Evolutionary conservation across 2,329 filamentous ascomycete species (phyloP), one percentile per base, ranked within the genome.

Genomic region (Diaporthe velutina): DNA sequence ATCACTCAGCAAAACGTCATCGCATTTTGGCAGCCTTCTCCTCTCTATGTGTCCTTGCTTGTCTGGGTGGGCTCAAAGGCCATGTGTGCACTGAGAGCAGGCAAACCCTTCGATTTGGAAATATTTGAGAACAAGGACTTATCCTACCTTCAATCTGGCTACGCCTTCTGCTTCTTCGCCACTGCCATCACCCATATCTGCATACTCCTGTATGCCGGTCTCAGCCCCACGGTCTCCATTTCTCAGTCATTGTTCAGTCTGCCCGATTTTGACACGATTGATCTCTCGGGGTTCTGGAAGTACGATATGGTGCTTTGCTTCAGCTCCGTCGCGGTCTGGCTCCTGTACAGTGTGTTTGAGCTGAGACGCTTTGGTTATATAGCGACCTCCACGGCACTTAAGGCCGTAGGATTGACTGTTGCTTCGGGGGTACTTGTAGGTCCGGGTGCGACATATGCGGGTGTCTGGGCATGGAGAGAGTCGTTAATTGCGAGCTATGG

Each of bases 11-110:
- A 77, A 40, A 66, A 74, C 55, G 33, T 64, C 22, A 75, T 71
- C 33, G 71, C 74, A 3, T 48, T 78, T 28, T 78, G 77, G 77
- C 76, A 78, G 70, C 25, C 68, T 25, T 58, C 70, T 8, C 76
- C 77, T 19, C 42, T 78, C 58, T 64, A 76, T 10, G 75, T 77
- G 2, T 64, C 71, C 1, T 33, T 71, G 13, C 54, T 76, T 2
- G 38, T 17, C 52, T 52, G 55, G n/a, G 22, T 71, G 4, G 61
- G 76, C 2, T 73, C 74, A 52, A 75, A 64, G 38, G 13, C n/a
- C 4, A 0, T 60, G 15, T 0, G 1, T 71, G 67, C 42, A 7
- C 45, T 42, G 22, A 57, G 30, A 10, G 28, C 33, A 25, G 50
- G 50, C 55, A 57, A 73, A 58, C 57, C 54, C 38, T 25, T 60